Conservation (phyloP, 2,329 filamentous ascomycete species). For the Dactylella cylindrospora region DNA sequence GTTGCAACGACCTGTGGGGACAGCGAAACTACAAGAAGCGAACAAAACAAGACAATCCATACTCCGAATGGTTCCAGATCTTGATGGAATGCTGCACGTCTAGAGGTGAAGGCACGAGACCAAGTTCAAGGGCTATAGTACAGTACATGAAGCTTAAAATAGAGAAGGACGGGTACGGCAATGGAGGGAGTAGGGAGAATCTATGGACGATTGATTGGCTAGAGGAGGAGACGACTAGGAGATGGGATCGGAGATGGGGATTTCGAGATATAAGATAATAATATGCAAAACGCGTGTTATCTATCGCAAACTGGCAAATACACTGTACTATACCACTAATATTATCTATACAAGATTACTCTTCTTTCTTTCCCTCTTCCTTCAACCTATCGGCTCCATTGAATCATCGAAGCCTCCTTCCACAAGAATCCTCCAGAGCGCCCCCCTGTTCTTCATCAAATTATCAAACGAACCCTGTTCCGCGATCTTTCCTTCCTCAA, state of each 20-base stretch:
- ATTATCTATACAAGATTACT: too few species aligned
- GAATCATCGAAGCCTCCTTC: too few species aligned
- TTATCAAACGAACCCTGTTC: constrained; percentile 53
- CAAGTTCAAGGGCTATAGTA: not conserved
- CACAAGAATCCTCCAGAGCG: constrained; percentile 58
- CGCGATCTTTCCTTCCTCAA: constrained; percentile 52
- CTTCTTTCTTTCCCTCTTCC: too few species aligned
- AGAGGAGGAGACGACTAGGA: not conserved
- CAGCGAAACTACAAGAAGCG: constrained; percentile 1
- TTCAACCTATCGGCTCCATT: too few species aligned
- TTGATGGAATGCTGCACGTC: constrained; percentile 1
- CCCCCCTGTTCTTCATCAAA: constrained; percentile 49
- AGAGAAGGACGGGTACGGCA: constrained; percentile 11
- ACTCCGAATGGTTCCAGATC: not conserved
- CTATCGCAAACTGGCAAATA: too few species aligned
- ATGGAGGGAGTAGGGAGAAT: not conserved
- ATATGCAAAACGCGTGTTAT: not conserved
- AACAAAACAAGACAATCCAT: constrained; percentile 4
- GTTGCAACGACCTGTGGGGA: not conserved
- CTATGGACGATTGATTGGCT: constrained; percentile 28
- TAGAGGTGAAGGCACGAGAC: not conserved
- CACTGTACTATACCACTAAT: too few species aligned
- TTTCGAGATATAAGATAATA: not conserved
- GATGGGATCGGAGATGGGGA: constrained; percentile 7
- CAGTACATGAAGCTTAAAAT: not conserved